These are phyloP conservation scores for Beauveria rudraprayagi DNA, from an alignment of 2,329 filamentous ascomycete genomes.

Conservation along the genomic window DNA sequence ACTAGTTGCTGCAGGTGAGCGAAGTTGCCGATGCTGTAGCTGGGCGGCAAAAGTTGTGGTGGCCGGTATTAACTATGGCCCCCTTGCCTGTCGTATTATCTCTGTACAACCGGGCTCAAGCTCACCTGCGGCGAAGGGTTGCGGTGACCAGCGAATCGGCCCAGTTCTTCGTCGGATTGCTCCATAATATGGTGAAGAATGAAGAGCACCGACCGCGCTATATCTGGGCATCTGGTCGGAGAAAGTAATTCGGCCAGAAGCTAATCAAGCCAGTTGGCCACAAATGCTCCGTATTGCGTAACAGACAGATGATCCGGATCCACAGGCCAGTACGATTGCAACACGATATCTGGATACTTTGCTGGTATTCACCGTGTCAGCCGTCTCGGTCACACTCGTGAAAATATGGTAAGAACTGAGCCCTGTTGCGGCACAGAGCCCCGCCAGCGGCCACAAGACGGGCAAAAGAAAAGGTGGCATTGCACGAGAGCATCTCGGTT, in stretches of 20 bases:
- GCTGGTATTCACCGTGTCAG: not conserved
- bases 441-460: not conserved
- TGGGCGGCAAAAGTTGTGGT: not conserved
- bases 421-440: not conserved
- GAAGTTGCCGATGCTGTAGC: not conserved
- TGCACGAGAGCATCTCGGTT: constrained; percentile 2
- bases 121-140: not conserved
- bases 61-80: not conserved
- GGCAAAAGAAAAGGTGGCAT: not conserved
- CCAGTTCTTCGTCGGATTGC: constrained; percentile 2
- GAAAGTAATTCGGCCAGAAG: not conserved
- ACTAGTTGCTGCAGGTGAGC: not conserved
- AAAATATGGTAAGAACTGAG: not conserved
- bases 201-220: not conserved
- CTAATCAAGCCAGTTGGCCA: not conserved
- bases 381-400: not conserved
- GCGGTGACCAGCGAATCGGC: constrained; percentile 4
- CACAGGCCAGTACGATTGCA: not conserved
- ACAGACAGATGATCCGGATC: constrained; percentile 1
- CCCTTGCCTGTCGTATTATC: not conserved
- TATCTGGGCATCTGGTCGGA: constrained; percentile 7
- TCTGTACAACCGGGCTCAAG: not conserved
- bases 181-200: not conserved
- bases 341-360: not conserved
- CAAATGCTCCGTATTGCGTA: not conserved